Evolutionary conservation across 2,329 filamentous ascomycete genomes (phyloP).

Genomic region (Trichoderma guizhouense): DNA sequence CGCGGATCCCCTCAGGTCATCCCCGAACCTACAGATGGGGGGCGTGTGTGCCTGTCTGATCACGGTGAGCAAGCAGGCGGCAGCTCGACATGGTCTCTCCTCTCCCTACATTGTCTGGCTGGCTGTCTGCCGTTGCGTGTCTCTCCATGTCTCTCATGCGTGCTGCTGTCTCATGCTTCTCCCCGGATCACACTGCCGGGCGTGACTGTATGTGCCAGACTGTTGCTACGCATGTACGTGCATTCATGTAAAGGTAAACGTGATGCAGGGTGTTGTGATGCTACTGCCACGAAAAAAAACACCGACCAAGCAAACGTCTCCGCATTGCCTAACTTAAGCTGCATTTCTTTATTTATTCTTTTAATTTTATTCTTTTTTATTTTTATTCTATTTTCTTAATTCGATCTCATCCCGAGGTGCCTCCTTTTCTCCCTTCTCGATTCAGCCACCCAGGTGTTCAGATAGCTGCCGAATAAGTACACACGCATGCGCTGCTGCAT

Average conservation of each 20-base stretch:
- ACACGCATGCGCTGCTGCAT: constrained; percentile 13
- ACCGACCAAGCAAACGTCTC: neutral
- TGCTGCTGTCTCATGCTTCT: neutral
- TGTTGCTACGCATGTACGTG: neutral
- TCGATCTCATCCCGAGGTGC: neutral
- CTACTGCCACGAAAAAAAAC: neutral
- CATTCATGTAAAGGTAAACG: neutral
- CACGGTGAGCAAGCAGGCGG: constrained; percentile 3
- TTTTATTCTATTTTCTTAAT: neutral
- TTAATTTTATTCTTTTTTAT: neutral
- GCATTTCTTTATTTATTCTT: neutral
- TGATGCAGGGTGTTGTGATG: neutral
- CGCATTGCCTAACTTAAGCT: neutral
- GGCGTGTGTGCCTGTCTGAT: constrained; percentile 1
- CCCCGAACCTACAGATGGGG: neutral
- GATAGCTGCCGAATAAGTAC: neutral
- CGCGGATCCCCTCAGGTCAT: neutral
- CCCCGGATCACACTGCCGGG: constrained; percentile 3
- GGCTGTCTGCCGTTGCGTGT: neutral
- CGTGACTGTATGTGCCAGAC: neutral
- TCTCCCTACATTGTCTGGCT: neutral
- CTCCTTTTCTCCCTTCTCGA: neutral
- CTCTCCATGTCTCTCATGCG: constrained; percentile 1
- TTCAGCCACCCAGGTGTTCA: constrained; percentile 13
- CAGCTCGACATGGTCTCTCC: neutral